phyloP scores from a whole-genome alignment of 306 rosid species.

The Myrica gale region DNA sequence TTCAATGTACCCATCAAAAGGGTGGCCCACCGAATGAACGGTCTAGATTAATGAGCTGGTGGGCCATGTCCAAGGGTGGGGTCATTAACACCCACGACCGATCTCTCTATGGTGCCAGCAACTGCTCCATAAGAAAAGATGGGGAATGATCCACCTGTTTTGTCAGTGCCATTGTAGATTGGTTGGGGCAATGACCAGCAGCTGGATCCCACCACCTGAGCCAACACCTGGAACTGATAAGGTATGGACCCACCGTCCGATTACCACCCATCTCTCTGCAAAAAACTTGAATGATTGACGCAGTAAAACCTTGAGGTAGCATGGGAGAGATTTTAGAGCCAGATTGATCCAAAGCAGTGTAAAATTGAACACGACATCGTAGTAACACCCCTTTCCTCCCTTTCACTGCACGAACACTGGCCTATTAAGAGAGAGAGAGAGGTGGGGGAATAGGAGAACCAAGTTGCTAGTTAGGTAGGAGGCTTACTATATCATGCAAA shows the following conservation, averaged over 20 bases:
- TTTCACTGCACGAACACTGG: conserved; percentile 45
- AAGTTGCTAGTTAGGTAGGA: conserved; percentile 53
- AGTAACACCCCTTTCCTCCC: conserved; percentile 46
- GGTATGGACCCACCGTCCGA: conserved; percentile 54
- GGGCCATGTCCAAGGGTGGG: conserved; percentile 43
- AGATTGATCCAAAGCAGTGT: conserved; percentile 30
- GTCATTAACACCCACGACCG: conserved; percentile 52
- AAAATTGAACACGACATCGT: conserved; percentile 24
- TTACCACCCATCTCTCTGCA: conserved; percentile 35
- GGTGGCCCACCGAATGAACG: conserved; percentile 41
- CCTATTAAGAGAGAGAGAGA: conserved; percentile 30
- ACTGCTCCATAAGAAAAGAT: conserved; percentile 45
- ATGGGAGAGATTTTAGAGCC: conserved; percentile 39
- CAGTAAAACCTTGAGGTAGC: conserved; percentile 56
- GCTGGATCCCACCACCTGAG: conserved; percentile 69
- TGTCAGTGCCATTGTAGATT: conserved; percentile 89
- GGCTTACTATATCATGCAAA: conserved; percentile 45
- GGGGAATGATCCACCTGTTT: conserved; percentile 99
- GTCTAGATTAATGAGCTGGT: conserved; percentile 45
- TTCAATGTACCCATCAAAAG: conserved; percentile 41
- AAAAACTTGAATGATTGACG: conserved; percentile 66
- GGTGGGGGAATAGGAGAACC: neutral
- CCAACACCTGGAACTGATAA: conserved; percentile 97
- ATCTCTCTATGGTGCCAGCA: conserved; percentile 56
- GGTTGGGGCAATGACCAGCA: conserved; percentile 75